Evolutionary conservation across 352 stramenopile species (phyloP), one percentile per base, ranked within the genome.

Genomic region (Peronospora farinosa): DNA sequence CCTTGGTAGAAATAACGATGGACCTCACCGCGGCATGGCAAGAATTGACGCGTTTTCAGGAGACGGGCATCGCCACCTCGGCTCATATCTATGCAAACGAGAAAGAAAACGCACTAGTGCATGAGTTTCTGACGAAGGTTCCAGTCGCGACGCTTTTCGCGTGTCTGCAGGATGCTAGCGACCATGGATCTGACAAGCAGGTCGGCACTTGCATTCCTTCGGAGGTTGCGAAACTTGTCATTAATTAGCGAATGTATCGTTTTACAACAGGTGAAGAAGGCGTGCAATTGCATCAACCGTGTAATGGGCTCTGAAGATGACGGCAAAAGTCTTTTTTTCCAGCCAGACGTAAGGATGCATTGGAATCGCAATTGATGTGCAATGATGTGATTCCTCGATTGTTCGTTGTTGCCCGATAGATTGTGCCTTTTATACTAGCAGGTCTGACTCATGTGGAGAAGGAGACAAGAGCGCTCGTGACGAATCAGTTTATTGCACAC

Each of bases 101-200:
- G 2, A 59, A 84, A 28, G 79, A 90, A 36, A 67, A 70, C 9
- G 51, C 53, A 30, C 57, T 88, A 2, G 75, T 88, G 40, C 62
- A 71, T 12, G 64, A 78, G 8, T 91, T 93, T 44, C 49, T 92
- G 40, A 55, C 67, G 40, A 63, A 80, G 43, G 70, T 92, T 27
- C 77, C 83, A 25, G 28, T 94, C 10, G 65, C 69, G 15, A 67
- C 47, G 63, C 69, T 92, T 0, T 94, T 92, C 15, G 54, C 63
- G 36, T 86, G 74, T 61, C 68, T 94, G 25, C 79, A 94, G 60
- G 69, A 84, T 49, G 83, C 80, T 23, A 92, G 83, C 57, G 71
- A 91, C 36, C 65, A 54, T 5, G 57, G 56, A 44, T 77, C 84
- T 32, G 44, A 49, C 13, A 78, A 88, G 43, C 69, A 88, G 68